Percentiles rank a stretch among this genome's conserved stretches.
Conservation (phyloP, 345 rosid species). For the Linum tenue region DNA sequence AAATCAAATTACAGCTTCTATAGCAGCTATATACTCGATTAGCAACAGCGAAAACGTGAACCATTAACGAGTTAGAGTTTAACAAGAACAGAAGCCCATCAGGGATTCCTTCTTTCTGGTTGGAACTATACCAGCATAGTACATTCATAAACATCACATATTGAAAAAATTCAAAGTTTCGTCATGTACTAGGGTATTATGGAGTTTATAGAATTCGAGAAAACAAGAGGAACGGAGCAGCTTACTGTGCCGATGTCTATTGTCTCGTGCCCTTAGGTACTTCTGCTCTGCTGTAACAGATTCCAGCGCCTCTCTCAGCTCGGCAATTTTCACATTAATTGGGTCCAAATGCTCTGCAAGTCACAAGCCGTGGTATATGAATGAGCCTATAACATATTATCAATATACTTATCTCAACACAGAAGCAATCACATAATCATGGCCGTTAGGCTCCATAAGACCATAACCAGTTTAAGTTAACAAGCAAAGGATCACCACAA, state of each 20-base stretch:
- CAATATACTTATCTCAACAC: not conserved
- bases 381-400: not conserved
- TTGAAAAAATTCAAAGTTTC: not conserved
- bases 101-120: not conserved
- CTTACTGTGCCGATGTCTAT: constrained; percentile 90
- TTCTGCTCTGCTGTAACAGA: constrained; percentile 89
- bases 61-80: not conserved
- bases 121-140: not conserved
- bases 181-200: not conserved
- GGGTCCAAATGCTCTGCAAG: constrained; percentile 87
- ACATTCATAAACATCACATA: not conserved
- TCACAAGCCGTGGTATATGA: not conserved
- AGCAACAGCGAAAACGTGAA: not conserved
- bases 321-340: constrained; percentile 83
- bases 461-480: too few species aligned
- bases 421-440: not conserved
- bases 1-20: not conserved
- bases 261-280: constrained; percentile 86
- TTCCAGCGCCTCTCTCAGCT: constrained; percentile 86
- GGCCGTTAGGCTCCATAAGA: too few species aligned
- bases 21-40: not conserved
- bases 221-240: constrained; percentile 9
- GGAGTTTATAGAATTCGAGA: not conserved
- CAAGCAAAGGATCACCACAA: too few species aligned
- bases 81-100: not conserved